phyloP scores from a whole-genome alignment of 805 yeast species.

The Candida methanosorbosa region DNA sequence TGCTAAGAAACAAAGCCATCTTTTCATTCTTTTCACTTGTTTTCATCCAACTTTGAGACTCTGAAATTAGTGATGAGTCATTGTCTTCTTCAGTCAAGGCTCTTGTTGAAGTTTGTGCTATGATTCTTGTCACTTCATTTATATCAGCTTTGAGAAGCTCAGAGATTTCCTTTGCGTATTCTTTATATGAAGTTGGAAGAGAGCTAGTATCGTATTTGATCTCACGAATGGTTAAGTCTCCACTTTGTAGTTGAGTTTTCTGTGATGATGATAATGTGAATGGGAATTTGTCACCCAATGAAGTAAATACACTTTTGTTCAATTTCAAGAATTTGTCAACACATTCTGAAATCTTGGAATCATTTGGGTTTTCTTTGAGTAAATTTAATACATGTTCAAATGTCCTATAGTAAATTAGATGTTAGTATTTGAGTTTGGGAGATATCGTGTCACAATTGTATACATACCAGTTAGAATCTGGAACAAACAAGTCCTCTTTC shows the following conservation, averaged over 20 bases:
- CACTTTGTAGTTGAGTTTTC: not conserved
- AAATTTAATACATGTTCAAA: conserved; percentile 13
- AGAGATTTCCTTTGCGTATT: conserved; percentile 33
- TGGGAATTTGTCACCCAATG: conserved; percentile 2
- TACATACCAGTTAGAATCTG: too few relatives aligned
- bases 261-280: not conserved
- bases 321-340: conserved; percentile 3
- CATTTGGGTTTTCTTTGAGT: conserved; percentile 1
- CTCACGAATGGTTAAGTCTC: not conserved
- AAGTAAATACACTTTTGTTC: not conserved
- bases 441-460: too few relatives aligned
- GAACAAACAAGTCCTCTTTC: too few relatives aligned
- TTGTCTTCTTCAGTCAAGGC: conserved; percentile 23
- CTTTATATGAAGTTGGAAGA: conserved; percentile 27
- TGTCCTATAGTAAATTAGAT: too few relatives aligned
- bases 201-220: conserved; percentile 27
- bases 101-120: conserved; percentile 29
- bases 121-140: conserved; percentile 40
- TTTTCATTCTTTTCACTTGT: conserved; percentile 26
- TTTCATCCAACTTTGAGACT: conserved; percentile 10
- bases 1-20: conserved; percentile 25
- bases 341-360: not conserved
- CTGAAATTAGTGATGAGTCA: conserved; percentile 24
- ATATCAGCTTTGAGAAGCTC: conserved; percentile 29
- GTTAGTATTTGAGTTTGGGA: too few relatives aligned